Evolutionary conservation across 441 rosid species (phyloP), one percentile per base, ranked within the genome.

Genomic region (Macaranga tanarius): DNA sequence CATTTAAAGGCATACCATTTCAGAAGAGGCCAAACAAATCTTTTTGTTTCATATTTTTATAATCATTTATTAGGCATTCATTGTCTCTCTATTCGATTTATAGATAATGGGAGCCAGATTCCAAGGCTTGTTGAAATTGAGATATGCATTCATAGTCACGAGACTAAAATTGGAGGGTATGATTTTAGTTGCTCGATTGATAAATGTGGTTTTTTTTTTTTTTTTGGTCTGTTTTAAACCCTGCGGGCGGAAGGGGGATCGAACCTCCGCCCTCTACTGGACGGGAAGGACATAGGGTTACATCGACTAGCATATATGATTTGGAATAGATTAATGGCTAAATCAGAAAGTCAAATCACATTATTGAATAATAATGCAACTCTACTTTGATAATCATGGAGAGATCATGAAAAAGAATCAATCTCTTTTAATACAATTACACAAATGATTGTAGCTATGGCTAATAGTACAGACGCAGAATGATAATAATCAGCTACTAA

Each of bases 361-460:
- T 70, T 58, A 60, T 60, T 60, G 2, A 28, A 38, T 38, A 55
- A 64, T 62, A 55, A 52, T 55, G 40, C 68, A 52, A 48, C 40
- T 48, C 38, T 19, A 59, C 16, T 34, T 1, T 54, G 38, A 62
- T 51, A 63, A 52, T 54, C 67, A 51, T 52, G n/a, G 45, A 20
- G 47, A 25, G 3, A 56, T 54, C 4, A 56, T 10, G 52, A 44
- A 6, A 40, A 54, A 13, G 10, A 51, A 31, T 28, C 16, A 68
- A 20, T 28, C 34, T 72, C 31, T 64, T n/a, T 23, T 63, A 40
- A 63, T 62, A 40, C 22, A 54, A 38, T 52, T 10, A 48, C 23
- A 10, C 16, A 34, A 62, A 56, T 55, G 10, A 50, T n/a, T 10
- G 60, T 51, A 44, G 47, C n/a, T n/a, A n/a, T n/a, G 17, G 51